These are phyloP conservation scores for Heritiera fomes DNA, from an alignment of 345 rosid species.

Conservation along the genomic window DNA sequence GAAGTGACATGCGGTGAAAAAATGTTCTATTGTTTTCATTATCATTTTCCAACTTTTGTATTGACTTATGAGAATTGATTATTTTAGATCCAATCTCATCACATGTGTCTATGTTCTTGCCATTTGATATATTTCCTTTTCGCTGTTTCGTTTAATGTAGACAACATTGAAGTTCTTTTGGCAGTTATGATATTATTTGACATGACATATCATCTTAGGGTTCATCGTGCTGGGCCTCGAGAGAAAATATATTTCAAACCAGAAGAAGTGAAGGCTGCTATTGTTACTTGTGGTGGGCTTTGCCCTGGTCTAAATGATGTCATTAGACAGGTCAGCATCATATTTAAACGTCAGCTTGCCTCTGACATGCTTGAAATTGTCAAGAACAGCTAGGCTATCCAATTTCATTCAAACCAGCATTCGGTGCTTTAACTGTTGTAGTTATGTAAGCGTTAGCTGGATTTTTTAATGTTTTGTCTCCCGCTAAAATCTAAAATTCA, in stretches of 20 bases:
- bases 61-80: neutral
- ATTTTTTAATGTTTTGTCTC: neutral
- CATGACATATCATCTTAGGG: conserved; percentile 44
- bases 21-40: neutral
- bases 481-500: conserved; percentile 3
- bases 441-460: neutral
- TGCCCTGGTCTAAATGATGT: conserved; percentile 98
- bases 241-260: conserved; percentile 86
- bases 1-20: neutral
- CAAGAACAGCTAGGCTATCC: neutral
- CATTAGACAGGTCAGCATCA: conserved; percentile 68
- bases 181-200: neutral
- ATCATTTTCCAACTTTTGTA: neutral
- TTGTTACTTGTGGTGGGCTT: conserved; percentile 93
- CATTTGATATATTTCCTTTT: neutral
- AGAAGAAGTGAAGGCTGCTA: conserved; percentile 88
- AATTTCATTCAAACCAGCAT: neutral
- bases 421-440: neutral
- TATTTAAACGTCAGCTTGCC: neutral
- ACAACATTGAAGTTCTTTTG: neutral
- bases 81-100: conserved; percentile 17
- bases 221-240: conserved; percentile 94
- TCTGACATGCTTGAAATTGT: neutral
- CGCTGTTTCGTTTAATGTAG: neutral
- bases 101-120: neutral